phyloP scores from a whole-genome alignment of 2,329 filamentous ascomycete genomes.

The Scedosporium boydii region DNA sequence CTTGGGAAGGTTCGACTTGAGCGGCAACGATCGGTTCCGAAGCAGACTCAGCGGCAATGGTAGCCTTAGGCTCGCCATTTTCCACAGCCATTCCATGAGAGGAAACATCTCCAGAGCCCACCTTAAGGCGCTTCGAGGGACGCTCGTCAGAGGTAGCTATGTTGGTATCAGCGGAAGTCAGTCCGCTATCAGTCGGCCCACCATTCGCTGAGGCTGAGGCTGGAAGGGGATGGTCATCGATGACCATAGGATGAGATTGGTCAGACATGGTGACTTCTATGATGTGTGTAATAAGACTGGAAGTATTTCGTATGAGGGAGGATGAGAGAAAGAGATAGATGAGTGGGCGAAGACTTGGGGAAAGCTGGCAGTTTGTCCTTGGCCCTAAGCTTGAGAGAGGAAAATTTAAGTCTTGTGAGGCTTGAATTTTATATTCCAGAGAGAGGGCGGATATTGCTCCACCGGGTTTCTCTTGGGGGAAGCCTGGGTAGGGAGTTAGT shows the following conservation, averaged over 20 bases:
- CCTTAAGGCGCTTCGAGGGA: conserved; percentile 15
- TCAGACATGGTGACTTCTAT: background rate
- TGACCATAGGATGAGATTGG: background rate
- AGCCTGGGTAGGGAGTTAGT: too few species aligned
- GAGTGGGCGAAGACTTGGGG: background rate
- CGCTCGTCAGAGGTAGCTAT: conserved; percentile 10
- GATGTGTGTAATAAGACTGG: background rate
- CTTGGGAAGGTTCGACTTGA: background rate
- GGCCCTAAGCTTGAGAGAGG: too few species aligned
- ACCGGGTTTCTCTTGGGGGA: too few species aligned
- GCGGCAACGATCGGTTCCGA: background rate
- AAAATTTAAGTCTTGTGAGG: too few species aligned
- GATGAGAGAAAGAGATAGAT: background rate
- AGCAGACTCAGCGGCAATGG: background rate
- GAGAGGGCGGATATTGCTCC: too few species aligned
- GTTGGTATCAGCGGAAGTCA: background rate
- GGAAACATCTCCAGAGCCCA: conserved; percentile 6
- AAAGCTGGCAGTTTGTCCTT: too few species aligned
- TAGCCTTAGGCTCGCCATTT: background rate
- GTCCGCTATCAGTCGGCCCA: background rate
- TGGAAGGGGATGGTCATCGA: background rate
- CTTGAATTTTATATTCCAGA: too few species aligned
- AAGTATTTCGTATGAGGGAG: background rate
- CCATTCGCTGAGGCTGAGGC: background rate
- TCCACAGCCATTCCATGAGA: conserved; percentile 8